These are phyloP conservation scores for Penstemon barbatus DNA, from an alignment of 257 asterid species.

Conservation along the genomic window DNA sequence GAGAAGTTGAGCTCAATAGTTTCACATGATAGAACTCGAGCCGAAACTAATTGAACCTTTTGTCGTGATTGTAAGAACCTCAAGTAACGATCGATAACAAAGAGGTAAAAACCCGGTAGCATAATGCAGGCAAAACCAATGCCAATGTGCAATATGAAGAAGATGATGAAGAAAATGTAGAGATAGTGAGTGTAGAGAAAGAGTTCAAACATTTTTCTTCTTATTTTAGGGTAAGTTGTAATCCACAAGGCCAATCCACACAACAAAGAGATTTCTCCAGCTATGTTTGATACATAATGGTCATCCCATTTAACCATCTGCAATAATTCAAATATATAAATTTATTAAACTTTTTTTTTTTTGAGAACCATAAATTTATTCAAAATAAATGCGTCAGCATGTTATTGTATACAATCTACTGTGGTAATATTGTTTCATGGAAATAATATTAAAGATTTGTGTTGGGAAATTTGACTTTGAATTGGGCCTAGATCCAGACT, in stretches of 20 bases:
- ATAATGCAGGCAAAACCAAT: constrained; percentile 81
- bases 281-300: constrained; percentile 77
- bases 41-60: constrained; percentile 57
- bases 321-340: constrained; percentile 14
- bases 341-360: no score
- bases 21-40: constrained; percentile 66
- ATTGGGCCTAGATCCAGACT: no score
- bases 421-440: no score
- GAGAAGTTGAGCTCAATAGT: constrained; percentile 80
- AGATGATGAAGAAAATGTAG: constrained; percentile 75
- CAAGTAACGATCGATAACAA: constrained; percentile 74
- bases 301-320: constrained; percentile 85
- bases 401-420: no score
- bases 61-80: constrained; percentile 76
- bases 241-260: constrained; percentile 72
- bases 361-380: no score
- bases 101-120: constrained; percentile 91
- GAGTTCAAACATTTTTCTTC: constrained; percentile 80
- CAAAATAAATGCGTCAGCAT: no score
- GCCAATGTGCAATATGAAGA: constrained; percentile 77
- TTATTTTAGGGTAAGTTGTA: constrained; percentile 61
- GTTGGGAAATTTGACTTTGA: no score
- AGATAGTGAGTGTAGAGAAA: constrained; percentile 83
- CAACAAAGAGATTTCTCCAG: constrained; percentile 76
- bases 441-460: no score